These are phyloP conservation scores for Dactylellina cionopaga DNA, from an alignment of 2,329 filamentous ascomycete species.

Conservation along the genomic window DNA sequence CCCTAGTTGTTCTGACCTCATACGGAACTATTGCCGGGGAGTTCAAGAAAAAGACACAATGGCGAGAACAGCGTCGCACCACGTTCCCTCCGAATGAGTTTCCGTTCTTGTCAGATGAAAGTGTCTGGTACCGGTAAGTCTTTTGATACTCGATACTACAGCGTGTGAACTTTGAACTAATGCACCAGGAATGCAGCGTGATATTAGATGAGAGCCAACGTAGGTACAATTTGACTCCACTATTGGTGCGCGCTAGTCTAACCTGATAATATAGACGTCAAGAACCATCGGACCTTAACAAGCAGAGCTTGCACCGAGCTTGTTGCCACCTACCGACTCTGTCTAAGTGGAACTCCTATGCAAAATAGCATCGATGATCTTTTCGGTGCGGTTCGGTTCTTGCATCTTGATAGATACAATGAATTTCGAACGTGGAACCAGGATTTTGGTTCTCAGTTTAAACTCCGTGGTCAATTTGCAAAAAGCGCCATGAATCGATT, in stretches of 20 bases:
- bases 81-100: slow-evolving; percentile 26
- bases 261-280: slow-evolving; percentile 68
- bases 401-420: slow-evolving; percentile 64
- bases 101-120: slow-evolving; percentile 40
- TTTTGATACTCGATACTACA: slow-evolving; percentile 57
- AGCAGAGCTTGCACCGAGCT: slow-evolving; percentile 71
- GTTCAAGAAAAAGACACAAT: slow-evolving; percentile 69
- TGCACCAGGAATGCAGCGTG: slow-evolving; percentile 71
- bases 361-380: slow-evolving; percentile 86
- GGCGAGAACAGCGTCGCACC: slow-evolving; percentile 62
- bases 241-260: neutral
- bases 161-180: too few relatives aligned
- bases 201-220: slow-evolving; percentile 80
- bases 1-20: slow-evolving; percentile 76
- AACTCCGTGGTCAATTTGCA: slow-evolving; percentile 63
- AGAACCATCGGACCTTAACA: slow-evolving; percentile 74
- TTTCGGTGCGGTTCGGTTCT: slow-evolving; percentile 79
- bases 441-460: slow-evolving; percentile 54
- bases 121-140: slow-evolving; percentile 43
- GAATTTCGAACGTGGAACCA: slow-evolving; percentile 70
- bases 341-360: slow-evolving; percentile 84
- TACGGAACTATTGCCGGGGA: slow-evolving; percentile 78
- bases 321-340: slow-evolving; percentile 73
- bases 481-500: slow-evolving; percentile 73
- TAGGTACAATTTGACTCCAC: neutral